Base-by-base conservation (phyloP, 495 filamentous ascomycete genomes). In the Penicillium robsamsonii region DNA sequence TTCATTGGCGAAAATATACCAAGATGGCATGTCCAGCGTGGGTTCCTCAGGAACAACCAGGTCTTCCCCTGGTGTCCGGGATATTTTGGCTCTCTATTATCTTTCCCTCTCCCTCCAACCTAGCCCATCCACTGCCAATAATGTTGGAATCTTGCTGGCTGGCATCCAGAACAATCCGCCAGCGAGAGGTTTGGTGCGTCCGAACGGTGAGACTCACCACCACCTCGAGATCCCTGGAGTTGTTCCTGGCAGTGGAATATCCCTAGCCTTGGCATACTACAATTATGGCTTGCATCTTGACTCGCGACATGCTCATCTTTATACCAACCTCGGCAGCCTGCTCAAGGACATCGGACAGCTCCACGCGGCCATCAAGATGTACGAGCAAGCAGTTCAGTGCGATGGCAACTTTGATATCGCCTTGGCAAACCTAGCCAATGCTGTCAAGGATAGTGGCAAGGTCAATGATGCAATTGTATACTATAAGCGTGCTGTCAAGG, bases 271-370 rank as follows among this genome's bases (percentile, higher is more conserved):
- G 51, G 85, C 87, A 13, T 97, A 97, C 68, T 99, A 99, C 75
- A 87, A 96, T 55, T 97, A 96, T 68, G 94, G 94, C 2, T 76
- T 82, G 43, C 85, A 85, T 50, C 81, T 99, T 2, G 94, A 99
- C 64, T 74, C 84, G 2, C 87, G 85, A 46, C 95, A 99, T 75
- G 95, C 96, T n/a, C 94, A 99, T 71, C 83, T 99, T 15, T 96
- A 96, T 67, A 99, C 94, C 1, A 99, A 99, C 53, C 76, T 99
- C 3, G 94, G 94, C 3, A 97, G 95, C 64, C 71, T 99, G 30
- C 81, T 97, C 30, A 99, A 99, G 65, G 94, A 99, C 63, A 95
- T 97, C 62, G 93, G 95, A 0, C 94, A 97, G 61, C 81, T 97
- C 10, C 82, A 87, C 40, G 84, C 91, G 44, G 95, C 94, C 9